phyloP scores from a whole-genome alignment of 2,329 filamentous ascomycete genomes.

The Xylariaceae sp. region DNA sequence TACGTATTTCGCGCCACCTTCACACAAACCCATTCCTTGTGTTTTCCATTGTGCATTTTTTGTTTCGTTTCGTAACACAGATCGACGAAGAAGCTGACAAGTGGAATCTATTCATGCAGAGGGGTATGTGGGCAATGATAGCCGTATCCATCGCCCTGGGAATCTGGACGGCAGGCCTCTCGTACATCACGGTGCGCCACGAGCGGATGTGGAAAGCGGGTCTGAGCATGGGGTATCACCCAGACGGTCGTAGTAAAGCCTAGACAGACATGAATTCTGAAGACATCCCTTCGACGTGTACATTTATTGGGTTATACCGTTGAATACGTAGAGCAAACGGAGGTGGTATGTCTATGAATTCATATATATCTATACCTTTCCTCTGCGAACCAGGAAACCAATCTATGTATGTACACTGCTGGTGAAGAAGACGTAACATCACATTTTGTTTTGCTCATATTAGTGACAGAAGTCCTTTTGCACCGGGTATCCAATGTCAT shows the following conservation, averaged over 20 bases:
- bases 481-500: too few species aligned
- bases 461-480: not conserved
- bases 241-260: not conserved
- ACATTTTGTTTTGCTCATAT: not conserved
- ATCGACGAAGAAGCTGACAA: not conserved
- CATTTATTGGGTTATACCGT: too few species aligned
- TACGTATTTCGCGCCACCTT: slow-evolving; percentile 33
- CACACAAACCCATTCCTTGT: too few species aligned
- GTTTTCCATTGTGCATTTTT: too few species aligned
- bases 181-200: slow-evolving; percentile 40
- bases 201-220: slow-evolving; percentile 31
- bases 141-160: slow-evolving; percentile 54
- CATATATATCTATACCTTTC: not conserved
- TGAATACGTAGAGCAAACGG: not conserved
- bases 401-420: not conserved
- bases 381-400: not conserved
- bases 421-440: not conserved
- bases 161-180: slow-evolving; percentile 53
- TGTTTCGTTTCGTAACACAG: not conserved
- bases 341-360: not conserved
- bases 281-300: too few species aligned
- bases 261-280: not conserved
- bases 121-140: slow-evolving; percentile 72
- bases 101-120: slow-evolving; percentile 32
- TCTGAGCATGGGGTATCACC: not conserved